These are phyloP conservation scores for Cucumis variabilis DNA, from an alignment of 331 rosid species.

Conservation along the genomic window DNA sequence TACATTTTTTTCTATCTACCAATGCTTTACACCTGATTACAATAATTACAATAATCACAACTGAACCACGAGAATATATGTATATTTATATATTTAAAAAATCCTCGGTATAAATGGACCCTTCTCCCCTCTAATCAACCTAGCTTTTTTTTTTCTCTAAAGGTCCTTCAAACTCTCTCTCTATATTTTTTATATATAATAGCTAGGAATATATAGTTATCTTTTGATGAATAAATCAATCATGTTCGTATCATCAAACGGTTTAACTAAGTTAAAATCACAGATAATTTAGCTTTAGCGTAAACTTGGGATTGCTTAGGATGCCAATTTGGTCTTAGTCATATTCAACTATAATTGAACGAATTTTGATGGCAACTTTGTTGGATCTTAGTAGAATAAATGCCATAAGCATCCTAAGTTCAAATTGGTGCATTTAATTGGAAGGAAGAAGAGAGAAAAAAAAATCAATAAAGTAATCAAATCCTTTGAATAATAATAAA, in stretches of 20 bases:
- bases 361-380: constrained; percentile 27
- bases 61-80: too few species aligned
- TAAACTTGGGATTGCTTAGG: background rate
- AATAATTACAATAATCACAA: too few species aligned
- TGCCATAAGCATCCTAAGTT: constrained; percentile 23
- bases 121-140: background rate
- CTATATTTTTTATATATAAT: background rate
- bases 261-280: background rate
- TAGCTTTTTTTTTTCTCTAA: background rate
- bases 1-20: too few species aligned
- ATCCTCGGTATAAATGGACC: too few species aligned
- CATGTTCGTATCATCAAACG: background rate
- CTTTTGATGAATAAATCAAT: background rate
- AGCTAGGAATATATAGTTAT: too few species aligned
- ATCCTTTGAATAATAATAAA: constrained; percentile 3
- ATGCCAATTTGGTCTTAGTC: constrained; percentile 26
- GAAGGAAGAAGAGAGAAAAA: background rate
- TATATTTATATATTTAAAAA: too few species aligned
- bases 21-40: too few species aligned
- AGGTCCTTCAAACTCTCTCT: background rate
- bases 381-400: constrained; percentile 20
- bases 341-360: constrained; percentile 15
- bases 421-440: constrained; percentile 5
- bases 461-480: constrained; percentile 3
- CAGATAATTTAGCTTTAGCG: background rate